Conservation (phyloP, 768 basidiomycete species). For the Boletus vinaceobasis region DNA sequence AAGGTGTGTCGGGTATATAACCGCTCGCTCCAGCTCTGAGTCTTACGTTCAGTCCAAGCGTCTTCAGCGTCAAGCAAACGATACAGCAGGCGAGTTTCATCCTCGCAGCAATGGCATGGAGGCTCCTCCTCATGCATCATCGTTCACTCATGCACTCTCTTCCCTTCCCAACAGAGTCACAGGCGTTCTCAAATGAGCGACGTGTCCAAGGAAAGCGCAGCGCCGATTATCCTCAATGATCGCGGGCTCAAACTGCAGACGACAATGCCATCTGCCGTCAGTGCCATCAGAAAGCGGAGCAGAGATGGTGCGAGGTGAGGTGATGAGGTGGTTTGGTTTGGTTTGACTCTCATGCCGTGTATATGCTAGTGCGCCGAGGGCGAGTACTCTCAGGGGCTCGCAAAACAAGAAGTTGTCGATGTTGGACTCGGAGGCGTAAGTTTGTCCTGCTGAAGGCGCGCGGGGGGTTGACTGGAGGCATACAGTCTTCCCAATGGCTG, state of each 20-base stretch:
- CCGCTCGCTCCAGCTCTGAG: background rate
- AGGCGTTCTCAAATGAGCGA: conserved; percentile 5
- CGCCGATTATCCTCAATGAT: background rate
- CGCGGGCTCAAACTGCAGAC: conserved; percentile 5
- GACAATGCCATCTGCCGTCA: conserved; percentile 16
- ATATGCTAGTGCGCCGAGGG: background rate
- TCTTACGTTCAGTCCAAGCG: background rate
- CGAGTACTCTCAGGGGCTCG: conserved; percentile 19
- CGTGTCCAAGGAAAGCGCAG: background rate
- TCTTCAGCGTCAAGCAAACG: background rate
- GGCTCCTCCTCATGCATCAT: background rate
- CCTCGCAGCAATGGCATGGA: background rate
- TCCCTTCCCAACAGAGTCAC: background rate
- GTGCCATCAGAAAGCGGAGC: background rate
- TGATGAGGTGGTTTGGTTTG: background rate
- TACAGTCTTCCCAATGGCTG: conserved; percentile 23
- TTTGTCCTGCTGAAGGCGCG: background rate
- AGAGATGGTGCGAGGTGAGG: conserved; percentile 11
- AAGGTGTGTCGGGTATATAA: background rate
- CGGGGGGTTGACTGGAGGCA: background rate
- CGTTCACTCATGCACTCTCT: background rate
- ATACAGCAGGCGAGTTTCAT: background rate
- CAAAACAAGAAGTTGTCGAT: background rate
- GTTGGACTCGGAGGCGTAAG: conserved; percentile 7
- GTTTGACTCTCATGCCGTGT: background rate